Evolutionary conservation across 2,329 filamentous ascomycete species (phyloP).

Genomic region (Penicillium sp.): DNA sequence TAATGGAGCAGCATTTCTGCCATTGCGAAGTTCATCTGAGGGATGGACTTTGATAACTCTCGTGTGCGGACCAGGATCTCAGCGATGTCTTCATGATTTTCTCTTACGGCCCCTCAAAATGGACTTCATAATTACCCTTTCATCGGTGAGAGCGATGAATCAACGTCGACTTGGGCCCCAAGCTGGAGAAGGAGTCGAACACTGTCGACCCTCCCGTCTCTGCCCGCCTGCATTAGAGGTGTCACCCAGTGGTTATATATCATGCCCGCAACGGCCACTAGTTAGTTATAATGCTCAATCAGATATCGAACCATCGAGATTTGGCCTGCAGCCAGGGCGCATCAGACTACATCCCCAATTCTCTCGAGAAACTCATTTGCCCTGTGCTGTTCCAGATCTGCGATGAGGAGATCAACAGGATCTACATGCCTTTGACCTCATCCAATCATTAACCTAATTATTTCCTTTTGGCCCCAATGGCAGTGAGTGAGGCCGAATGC

Average conservation of each 20-base stretch:
- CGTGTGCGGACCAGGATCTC: background rate
- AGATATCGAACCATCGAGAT: background rate
- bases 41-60: background rate
- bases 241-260: background rate
- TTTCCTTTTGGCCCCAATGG: background rate
- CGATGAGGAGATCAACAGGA: background rate
- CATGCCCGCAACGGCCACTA: background rate
- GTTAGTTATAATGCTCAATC: background rate
- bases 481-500: background rate
- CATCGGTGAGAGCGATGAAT: background rate
- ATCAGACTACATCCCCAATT: background rate
- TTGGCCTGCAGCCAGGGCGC: background rate
- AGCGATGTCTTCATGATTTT: background rate
- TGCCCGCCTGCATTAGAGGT: background rate
- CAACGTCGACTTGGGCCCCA: background rate
- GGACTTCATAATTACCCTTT: background rate
- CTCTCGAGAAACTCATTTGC: background rate
- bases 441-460: background rate
- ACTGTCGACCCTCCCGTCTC: background rate
- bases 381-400: background rate
- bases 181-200: background rate
- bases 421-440: background rate
- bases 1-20: background rate
- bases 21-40: background rate
- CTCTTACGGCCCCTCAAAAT: background rate